Evolutionary conservation across 306 rosid species (phyloP), one percentile per base, ranked within the genome.

Genomic region (Vigna hirtella): DNA sequence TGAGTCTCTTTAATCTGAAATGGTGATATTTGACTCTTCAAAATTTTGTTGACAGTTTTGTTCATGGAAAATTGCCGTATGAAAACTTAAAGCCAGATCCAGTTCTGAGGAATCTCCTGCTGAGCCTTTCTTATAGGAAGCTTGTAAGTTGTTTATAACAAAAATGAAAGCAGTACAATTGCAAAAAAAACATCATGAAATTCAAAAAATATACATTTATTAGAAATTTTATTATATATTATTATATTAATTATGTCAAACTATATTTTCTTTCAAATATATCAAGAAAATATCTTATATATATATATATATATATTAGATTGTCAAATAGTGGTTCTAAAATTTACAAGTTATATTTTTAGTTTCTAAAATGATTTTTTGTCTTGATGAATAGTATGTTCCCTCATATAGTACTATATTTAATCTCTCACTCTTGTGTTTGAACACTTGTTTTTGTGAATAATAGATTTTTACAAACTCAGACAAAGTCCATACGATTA

Each of bases 61-160:
- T 94, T 79, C 97, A 94, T 89, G 98, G 98, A 34, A 90, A 92
- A 77, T 83, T 94, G 64, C 97, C 98, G 57, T 94, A 94, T 86
- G 97, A 90, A 59, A 89, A 88, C 79, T 59, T 92, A 16, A 94
- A 87, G 73, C 93, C 93, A 0, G 97, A 94, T 79, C 93, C 92
- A 15, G 86, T 89, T 71, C 78, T 94, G 28, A 90, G 92, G 70
- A 89, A 81, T 62, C 89, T 89, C 52, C 55, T 94, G 66, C 78
- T 84, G 22, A 90, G 86, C 86, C 87, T 94, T 7, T 97, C 97
- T 38, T 88, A 87, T 4, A 76, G 88, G 77, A 94, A 89, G 81
- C 87, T 94, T 51, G 98, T 92, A 86, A 87, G 97, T 82, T 63
- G 1, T 64, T 63, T 48, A 52, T 28, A 16, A 74, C 28, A 66